phyloP scores from a whole-genome alignment of 2,329 filamentous ascomycete species.

The Acrodontium crateriforme region DNA sequence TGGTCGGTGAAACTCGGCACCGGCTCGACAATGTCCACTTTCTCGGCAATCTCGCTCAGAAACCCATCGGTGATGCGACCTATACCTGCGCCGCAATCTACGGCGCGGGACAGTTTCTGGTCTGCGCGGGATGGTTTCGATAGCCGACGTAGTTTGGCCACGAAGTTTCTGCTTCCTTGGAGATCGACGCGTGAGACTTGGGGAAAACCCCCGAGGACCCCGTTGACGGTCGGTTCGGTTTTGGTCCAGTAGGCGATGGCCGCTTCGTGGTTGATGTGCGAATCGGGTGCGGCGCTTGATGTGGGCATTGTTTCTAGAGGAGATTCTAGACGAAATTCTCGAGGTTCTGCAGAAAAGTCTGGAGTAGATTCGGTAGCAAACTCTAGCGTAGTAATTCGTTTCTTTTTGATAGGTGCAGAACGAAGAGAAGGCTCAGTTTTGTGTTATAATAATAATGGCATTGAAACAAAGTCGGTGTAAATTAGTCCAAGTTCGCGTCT shows the following conservation, averaged over 20 bases:
- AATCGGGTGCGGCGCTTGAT: constrained; percentile 25
- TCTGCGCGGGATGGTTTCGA: constrained; percentile 13
- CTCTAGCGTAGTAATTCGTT: too few relatives aligned
- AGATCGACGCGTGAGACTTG: constrained; percentile 58
- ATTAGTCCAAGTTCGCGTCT: too few relatives aligned
- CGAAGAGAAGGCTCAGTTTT: too few relatives aligned
- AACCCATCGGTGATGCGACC: constrained; percentile 70
- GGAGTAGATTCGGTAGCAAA: too few relatives aligned
- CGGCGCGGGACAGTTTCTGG: constrained; percentile 28
- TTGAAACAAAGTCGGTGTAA: too few relatives aligned
- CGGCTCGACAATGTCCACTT: constrained; percentile 75
- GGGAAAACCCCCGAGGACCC: constrained; percentile 67
- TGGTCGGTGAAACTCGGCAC: constrained; percentile 63
- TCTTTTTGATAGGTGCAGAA: too few relatives aligned
- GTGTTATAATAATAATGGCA: too few relatives aligned
- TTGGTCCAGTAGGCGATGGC: constrained; percentile 39
- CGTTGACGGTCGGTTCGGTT: constrained; percentile 44
- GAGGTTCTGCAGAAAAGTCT: too few relatives aligned
- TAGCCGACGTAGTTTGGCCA: constrained; percentile 46
- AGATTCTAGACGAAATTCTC: too few relatives aligned
- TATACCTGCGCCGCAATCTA: constrained; percentile 57
- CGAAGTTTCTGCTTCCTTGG: constrained; percentile 54
- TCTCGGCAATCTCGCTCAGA: constrained; percentile 52
- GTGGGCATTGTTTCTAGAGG: too few relatives aligned
- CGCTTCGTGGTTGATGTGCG: constrained; percentile 29